Conservation (phyloP, 2,329 filamentous ascomycete genomes). For the Trichoderma sp. region DNA sequence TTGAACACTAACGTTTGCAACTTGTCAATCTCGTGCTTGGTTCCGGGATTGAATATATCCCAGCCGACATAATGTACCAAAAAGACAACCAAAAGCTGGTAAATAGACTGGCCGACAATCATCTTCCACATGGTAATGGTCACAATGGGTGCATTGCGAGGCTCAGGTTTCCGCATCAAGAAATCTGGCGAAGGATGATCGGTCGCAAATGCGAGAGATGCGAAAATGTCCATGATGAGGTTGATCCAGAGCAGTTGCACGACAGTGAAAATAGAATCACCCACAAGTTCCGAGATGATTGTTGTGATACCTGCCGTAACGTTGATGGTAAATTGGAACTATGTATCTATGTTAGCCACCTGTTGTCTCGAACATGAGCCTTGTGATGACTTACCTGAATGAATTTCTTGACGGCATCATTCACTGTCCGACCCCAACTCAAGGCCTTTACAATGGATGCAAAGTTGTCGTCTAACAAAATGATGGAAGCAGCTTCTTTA, state of each 20-base stretch:
- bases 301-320: conserved; percentile 66
- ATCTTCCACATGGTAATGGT: conserved; percentile 85
- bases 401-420: conserved; percentile 66
- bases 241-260: conserved; percentile 70
- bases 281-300: conserved; percentile 63
- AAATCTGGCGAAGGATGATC: conserved; percentile 59
- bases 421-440: conserved; percentile 64
- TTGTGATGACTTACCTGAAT: conserved; percentile 46
- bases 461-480: conserved; percentile 67
- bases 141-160: conserved; percentile 72
- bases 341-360: not conserved
- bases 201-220: conserved; percentile 64
- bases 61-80: conserved; percentile 62
- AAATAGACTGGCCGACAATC: conserved; percentile 80
- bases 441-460: conserved; percentile 63
- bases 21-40: conserved; percentile 35
- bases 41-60: conserved; percentile 56
- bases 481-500: conserved; percentile 66
- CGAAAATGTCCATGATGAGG: conserved; percentile 69
- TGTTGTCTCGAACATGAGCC: no score
- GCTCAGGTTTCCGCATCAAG: conserved; percentile 67
- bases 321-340: conserved; percentile 68
- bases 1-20: conserved; percentile 75
- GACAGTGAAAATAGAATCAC: conserved; percentile 56
- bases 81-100: conserved; percentile 65